Base-by-base conservation (phyloP, 257 asterid species). In the Schizonepeta tenuifolia region DNA sequence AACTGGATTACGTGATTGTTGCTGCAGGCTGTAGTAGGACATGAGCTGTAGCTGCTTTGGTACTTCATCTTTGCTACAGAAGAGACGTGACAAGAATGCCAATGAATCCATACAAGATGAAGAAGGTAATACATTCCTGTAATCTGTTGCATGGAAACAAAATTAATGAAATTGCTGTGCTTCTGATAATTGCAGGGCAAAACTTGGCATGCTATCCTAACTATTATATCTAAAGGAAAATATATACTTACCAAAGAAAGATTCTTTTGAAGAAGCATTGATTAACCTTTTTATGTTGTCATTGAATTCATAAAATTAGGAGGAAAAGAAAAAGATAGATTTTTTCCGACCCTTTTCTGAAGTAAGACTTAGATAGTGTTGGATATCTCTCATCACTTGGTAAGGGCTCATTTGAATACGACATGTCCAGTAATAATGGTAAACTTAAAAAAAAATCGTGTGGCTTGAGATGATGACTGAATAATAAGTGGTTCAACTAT, bases 41-140 rank as follows among this genome's bases (percentile, higher is more conserved):
- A 92, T 90, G 98, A 79, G 81, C 69, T 86, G 96, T 78, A 71
- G 87, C 87, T 88, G 85, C 83, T 92, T 89, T 77, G 85, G 96
- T 70, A 71, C 71, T 68, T 80, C 85, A 40, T 47, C 70, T 15
- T 53, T 24, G 40, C 71, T 64, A 57, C 80, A 67, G 26, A 82
- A 77, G 69, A 78, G 75, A 70, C 77, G 58, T 41, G 75, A 77
- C 40, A 75, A 74, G 73, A 65, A 69, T 66, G 81, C 74, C 65
- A 12, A 43, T 73, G 83, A 51, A 47, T 67, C 78, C 31, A 54
- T 71, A 7, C 85, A 67, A 77, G 90, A 79, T 59, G 78, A 75
- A 82, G 87, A 78, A 89, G 94, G 98, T 88, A 68, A 77, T 81
- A 70, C 11, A 61, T 60, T 77, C 71, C 24, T 40, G 44, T 49